Evolutionary conservation across 116 monocot genomes (phyloP).

Genomic region (Iris pallida): DNA sequence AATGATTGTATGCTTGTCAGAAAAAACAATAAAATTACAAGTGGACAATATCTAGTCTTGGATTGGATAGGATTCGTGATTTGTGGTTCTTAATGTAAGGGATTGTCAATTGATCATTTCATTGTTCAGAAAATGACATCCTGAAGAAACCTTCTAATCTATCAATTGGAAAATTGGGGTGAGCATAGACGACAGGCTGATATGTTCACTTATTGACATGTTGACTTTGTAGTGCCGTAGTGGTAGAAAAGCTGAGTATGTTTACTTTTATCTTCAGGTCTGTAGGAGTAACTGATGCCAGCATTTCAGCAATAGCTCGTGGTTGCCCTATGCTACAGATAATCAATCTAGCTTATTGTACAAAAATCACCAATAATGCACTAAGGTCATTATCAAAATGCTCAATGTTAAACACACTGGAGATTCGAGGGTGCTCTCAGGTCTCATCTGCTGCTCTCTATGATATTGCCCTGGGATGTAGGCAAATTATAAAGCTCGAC

Average conservation of each 20-base stretch:
- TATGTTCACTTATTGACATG: not conserved
- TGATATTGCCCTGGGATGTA: slow-evolving; percentile 51
- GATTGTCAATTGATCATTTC: no score
- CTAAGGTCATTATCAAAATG: slow-evolving; percentile 59
- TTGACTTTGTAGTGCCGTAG: not conserved
- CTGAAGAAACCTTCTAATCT: not conserved
- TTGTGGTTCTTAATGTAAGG: no score
- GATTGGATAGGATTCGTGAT: no score
- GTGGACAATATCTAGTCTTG: no score
- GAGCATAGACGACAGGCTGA: not conserved
- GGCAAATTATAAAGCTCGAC: slow-evolving; percentile 50
- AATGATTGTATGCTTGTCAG: no score
- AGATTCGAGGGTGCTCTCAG: slow-evolving; percentile 65
- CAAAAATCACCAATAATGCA: slow-evolving; percentile 51
- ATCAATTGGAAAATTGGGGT: not conserved
- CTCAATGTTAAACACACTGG: slow-evolving; percentile 49
- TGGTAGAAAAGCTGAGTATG: not conserved
- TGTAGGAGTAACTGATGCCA: slow-evolving; percentile 47
- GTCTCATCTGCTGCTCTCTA: slow-evolving; percentile 55
- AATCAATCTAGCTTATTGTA: slow-evolving; percentile 75
- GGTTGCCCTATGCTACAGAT: slow-evolving; percentile 52
- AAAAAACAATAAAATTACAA: no score
- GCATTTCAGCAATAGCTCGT: slow-evolving; percentile 50
- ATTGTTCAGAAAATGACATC: no score
- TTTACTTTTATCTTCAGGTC: slow-evolving; percentile 30